Evolutionary conservation across 768 basidiomycete genomes (phyloP), one percentile per base, ranked within the genome.

Genomic region (Xerocomus spinulosus): DNA sequence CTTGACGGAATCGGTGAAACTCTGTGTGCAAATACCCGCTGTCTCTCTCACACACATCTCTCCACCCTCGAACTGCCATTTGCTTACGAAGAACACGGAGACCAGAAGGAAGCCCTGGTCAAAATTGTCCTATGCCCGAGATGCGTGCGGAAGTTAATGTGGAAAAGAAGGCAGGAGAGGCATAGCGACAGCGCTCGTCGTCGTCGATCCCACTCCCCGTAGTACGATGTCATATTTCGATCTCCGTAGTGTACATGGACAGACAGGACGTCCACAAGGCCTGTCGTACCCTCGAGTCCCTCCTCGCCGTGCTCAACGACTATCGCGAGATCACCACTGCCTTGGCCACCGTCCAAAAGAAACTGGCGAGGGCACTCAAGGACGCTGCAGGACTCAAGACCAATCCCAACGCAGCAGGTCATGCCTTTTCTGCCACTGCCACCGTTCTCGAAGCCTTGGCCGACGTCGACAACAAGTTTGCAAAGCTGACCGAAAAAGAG

Each of bases 41-140:
- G 95, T 61, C 68, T 52, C 69, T 73, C 42, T 58, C 60, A 14
- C 46, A 53, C 59, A 24, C 56, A 69, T 5, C 72, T 95, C 25
- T 76, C 78, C 12, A 92, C 92, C 9, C 78, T 92, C 36, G 93
- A 97, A 66, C 73, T 97, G 2, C 94, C 93, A 0, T 98, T 98
- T 60, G 77, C 81, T 8, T 97, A 98, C 65, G 70, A 77, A 18
- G 95, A 98, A 60, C 80, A 79, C 12, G 88, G 85, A 2, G 77
- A 82, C 55, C 66, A 59, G 40, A 93, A 89, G 67, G 78, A 79
- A 42, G 91, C 92, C 0, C 70, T 98, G 12, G 95, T 98, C 41
- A 98, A 98, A 64, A 81, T 94, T 3, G 91, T 91, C 2, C 68
- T 97, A 26, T 98, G 95, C 62, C 67, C 72, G 24, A 77, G 72